Evolutionary conservation across 805 yeast genomes (phyloP).

Genomic region (Barnettozyma siamensis): DNA sequence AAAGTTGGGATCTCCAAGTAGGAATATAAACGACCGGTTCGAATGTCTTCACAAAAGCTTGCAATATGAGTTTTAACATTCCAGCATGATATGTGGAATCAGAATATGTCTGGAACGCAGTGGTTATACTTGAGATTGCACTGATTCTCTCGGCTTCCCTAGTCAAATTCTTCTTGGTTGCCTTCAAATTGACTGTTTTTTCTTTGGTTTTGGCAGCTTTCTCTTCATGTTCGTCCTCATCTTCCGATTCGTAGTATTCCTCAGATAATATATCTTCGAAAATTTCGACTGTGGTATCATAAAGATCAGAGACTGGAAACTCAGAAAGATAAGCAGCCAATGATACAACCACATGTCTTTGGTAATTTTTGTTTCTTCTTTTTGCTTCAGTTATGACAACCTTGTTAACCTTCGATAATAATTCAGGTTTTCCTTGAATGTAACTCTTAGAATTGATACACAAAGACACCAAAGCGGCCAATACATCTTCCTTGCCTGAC

Average conservation of each 20-base stretch:
- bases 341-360: constrained; percentile 45
- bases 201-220: constrained; percentile 22
- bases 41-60: constrained; percentile 24
- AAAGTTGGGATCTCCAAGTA: constrained; percentile 60
- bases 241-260: constrained; percentile 35
- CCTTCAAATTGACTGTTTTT: constrained; percentile 29
- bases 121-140: constrained; percentile 32
- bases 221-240: constrained; percentile 34
- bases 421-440: constrained; percentile 26
- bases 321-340: constrained; percentile 45
- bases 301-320: constrained; percentile 29
- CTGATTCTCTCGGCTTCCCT: constrained; percentile 43
- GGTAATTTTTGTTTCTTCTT: constrained; percentile 62
- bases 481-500: constrained; percentile 77
- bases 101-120: constrained; percentile 25
- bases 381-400: constrained; percentile 55
- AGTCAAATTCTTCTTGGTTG: constrained; percentile 37
- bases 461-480: constrained; percentile 63
- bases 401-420: constrained; percentile 35
- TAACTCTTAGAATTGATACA: constrained; percentile 39
- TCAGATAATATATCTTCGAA: constrained; percentile 31
- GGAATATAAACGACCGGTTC: constrained; percentile 25
- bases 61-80: constrained; percentile 27
- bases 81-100: constrained; percentile 17
- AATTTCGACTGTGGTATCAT: constrained; percentile 30